Evolutionary conservation across 2,329 filamentous ascomycete species (phyloP).

Genomic region (Fusarium succisae): DNA sequence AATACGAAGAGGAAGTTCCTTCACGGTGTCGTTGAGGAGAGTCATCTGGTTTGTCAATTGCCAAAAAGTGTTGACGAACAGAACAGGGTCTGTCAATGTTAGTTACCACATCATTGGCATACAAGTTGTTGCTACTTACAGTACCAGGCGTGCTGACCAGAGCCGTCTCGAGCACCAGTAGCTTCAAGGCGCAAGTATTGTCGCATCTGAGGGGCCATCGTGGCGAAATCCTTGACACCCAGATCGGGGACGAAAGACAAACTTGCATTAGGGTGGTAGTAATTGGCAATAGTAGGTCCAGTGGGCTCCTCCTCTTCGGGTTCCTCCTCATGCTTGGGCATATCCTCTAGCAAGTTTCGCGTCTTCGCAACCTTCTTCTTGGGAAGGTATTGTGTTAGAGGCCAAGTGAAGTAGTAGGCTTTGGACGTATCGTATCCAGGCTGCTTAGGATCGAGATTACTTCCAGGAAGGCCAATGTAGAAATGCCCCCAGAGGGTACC

Average conservation of each 20-base stretch:
- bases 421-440: conserved; percentile 76
- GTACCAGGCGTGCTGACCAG: conserved; percentile 93
- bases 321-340: conserved; percentile 51
- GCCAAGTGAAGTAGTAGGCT: conserved; percentile 85
- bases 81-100: conserved; percentile 68
- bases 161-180: conserved; percentile 82
- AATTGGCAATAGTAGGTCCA: conserved; percentile 79
- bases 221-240: conserved; percentile 73
- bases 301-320: conserved; percentile 63
- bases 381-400: conserved; percentile 87
- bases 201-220: conserved; percentile 76
- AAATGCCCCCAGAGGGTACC: conserved; percentile 96
- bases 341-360: conserved; percentile 79
- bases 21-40: conserved; percentile 88
- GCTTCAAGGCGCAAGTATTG: conserved; percentile 83
- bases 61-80: conserved; percentile 98
- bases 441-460: conserved; percentile 77
- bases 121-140: conserved; percentile 51
- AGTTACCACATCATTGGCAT: conserved; percentile 1
- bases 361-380: conserved; percentile 93
- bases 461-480: conserved; percentile 81
- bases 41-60: conserved; percentile 92
- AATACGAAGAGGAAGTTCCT: conserved; percentile 81
- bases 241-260: conserved; percentile 85
- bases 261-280: conserved; percentile 95